Percentiles rank a stretch among this genome's conserved stretches.
Conservation (phyloP, 805 yeast genomes). For the Spathaspora arborariae region DNA sequence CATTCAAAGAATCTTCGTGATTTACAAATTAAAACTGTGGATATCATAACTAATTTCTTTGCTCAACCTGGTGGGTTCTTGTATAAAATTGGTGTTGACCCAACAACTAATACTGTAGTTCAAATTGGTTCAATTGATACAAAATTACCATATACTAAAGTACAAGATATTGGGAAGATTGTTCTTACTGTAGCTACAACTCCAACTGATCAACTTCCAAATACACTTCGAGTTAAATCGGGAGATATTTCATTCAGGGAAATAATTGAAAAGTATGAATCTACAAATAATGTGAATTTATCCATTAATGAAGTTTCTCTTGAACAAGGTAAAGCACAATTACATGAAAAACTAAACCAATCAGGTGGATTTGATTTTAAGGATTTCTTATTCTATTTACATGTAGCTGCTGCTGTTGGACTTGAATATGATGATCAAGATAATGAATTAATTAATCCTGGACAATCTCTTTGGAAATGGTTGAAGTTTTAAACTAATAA, state of each 20-base stretch:
- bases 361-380: slow-evolving; percentile 16
- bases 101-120: slow-evolving; percentile 28
- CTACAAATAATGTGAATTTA: slow-evolving; percentile 19
- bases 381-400: slow-evolving; percentile 38
- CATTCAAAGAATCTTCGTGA: background rate
- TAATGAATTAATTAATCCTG: slow-evolving; percentile 35
- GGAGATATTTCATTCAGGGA: slow-evolving; percentile 36
- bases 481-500: slow-evolving; percentile 13
- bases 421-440: slow-evolving; percentile 10
- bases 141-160: slow-evolving; percentile 31
- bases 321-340: slow-evolving; percentile 18
- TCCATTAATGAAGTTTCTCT: slow-evolving; percentile 13
- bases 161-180: slow-evolving; percentile 42
- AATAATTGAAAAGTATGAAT: slow-evolving; percentile 39
- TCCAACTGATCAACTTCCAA: slow-evolving; percentile 36
- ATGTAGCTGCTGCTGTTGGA: slow-evolving; percentile 2
- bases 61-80: slow-evolving; percentile 17
- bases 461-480: slow-evolving; percentile 38
- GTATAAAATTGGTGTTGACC: slow-evolving; percentile 36
- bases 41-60: slow-evolving; percentile 9
- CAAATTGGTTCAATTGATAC: slow-evolving; percentile 38
- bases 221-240: slow-evolving; percentile 40
- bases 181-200: slow-evolving; percentile 39
- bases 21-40: slow-evolving; percentile 9
- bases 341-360: slow-evolving; percentile 10